These are phyloP conservation scores for Phoma sp. DNA, from an alignment of 2,329 filamentous ascomycete genomes.

Conservation along the genomic window DNA sequence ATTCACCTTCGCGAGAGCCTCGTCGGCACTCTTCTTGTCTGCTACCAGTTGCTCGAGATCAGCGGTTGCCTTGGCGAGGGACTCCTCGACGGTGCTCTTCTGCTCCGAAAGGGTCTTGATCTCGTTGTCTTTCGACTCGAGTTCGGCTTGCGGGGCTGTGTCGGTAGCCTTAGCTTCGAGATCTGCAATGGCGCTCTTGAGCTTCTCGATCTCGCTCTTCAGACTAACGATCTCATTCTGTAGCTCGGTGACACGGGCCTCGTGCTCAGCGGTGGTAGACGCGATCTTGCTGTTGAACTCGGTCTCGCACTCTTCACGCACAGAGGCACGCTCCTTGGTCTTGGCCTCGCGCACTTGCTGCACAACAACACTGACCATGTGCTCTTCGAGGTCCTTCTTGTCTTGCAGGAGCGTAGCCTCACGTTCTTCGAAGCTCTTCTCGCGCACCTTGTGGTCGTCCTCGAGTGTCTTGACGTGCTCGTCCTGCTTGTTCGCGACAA, in stretches of 20 bases:
- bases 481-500: slow-evolving; percentile 37
- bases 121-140: slow-evolving; percentile 41
- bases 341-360: slow-evolving; percentile 52
- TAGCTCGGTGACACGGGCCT: slow-evolving; percentile 34
- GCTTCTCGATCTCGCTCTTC: slow-evolving; percentile 39
- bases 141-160: slow-evolving; percentile 30
- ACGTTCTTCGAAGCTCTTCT: slow-evolving; percentile 40
- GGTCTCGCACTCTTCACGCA: slow-evolving; percentile 45
- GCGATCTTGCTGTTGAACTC: slow-evolving; percentile 43
- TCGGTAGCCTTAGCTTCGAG: slow-evolving; percentile 28
- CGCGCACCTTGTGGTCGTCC: slow-evolving; percentile 44
- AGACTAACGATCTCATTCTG: slow-evolving; percentile 37
- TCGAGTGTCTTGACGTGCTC: slow-evolving; percentile 41
- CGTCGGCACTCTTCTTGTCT: slow-evolving; percentile 24
- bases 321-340: slow-evolving; percentile 45
- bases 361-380: slow-evolving; percentile 52
- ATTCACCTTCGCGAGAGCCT: slow-evolving; percentile 27
- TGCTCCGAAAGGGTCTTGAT: slow-evolving; percentile 33
- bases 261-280: slow-evolving; percentile 23
- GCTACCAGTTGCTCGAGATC: slow-evolving; percentile 28
- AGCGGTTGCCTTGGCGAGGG: slow-evolving; percentile 24
- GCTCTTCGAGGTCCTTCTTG: slow-evolving; percentile 51
- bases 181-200: slow-evolving; percentile 35
- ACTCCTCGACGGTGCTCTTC: slow-evolving; percentile 29
- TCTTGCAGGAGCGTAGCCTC: slow-evolving; percentile 42